These are phyloP conservation scores for Xylariaceae sp. DNA, from an alignment of 2,329 filamentous ascomycete genomes.

Conservation along the genomic window DNA sequence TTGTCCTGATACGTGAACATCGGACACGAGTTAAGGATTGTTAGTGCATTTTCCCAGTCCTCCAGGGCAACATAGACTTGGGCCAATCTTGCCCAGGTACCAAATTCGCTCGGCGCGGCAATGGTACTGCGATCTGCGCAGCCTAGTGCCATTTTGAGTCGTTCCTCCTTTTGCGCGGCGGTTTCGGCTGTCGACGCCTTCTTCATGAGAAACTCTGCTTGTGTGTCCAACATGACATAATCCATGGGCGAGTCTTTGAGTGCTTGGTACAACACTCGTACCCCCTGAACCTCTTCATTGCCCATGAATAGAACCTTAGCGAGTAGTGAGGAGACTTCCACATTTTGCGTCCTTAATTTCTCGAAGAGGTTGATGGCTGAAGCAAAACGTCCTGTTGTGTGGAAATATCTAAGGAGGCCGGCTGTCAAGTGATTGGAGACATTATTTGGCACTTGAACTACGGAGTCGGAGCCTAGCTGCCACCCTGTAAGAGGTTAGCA, in stretches of 20 bases:
- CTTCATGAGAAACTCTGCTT: slow-evolving; percentile 86
- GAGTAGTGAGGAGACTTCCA: slow-evolving; percentile 90
- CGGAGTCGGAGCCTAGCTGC: slow-evolving; percentile 93
- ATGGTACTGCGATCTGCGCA: slow-evolving; percentile 95
- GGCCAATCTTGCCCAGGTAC: slow-evolving; percentile 91
- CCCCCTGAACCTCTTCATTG: slow-evolving; percentile 95
- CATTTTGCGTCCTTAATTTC: slow-evolving; percentile 86
- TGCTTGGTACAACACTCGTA: slow-evolving; percentile 83
- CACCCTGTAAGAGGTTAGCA: slow-evolving; percentile 62
- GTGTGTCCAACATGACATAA: slow-evolving; percentile 92
- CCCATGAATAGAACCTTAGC: slow-evolving; percentile 91
- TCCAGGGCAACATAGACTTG: slow-evolving; percentile 94
- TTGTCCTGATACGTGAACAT: slow-evolving; percentile 99
- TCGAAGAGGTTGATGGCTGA: slow-evolving; percentile 98
- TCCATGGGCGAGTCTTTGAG: slow-evolving; percentile 95
- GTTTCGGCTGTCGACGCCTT: slow-evolving; percentile 68
- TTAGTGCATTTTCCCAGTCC: slow-evolving; percentile 93
- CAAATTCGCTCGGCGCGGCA: slow-evolving; percentile 94
- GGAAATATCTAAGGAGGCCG: slow-evolving; percentile 92
- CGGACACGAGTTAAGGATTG: slow-evolving; percentile 95
- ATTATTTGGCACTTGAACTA: slow-evolving; percentile 95
- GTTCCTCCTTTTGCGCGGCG: slow-evolving; percentile 61
- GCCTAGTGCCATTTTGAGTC: slow-evolving; percentile 83
- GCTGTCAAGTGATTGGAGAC: slow-evolving; percentile 94
- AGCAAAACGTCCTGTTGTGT: slow-evolving; percentile 90